phyloP scores from a whole-genome alignment of 2,329 filamentous ascomycete genomes.

The Colletotrichum ledebouriae region DNA sequence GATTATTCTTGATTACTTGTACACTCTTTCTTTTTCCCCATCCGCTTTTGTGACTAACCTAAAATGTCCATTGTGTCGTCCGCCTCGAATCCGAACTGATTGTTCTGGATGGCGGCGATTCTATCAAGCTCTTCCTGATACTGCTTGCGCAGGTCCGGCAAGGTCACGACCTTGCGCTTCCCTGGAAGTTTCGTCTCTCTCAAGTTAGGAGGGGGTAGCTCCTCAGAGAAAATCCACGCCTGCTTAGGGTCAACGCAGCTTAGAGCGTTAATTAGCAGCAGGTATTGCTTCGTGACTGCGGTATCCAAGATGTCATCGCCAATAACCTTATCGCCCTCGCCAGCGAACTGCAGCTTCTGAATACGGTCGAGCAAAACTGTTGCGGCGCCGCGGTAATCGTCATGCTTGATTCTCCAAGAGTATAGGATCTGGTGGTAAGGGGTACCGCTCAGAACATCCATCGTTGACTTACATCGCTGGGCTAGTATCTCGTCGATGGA shows the following conservation, averaged over 20 bases:
- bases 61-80: conserved; percentile 67
- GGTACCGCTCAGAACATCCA: conserved; percentile 73
- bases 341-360: conserved; percentile 70
- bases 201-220: conserved; percentile 45
- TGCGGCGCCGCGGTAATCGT: conserved; percentile 86
- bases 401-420: conserved; percentile 86
- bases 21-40: conserved; percentile 34
- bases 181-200: conserved; percentile 43
- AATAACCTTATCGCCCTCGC: conserved; percentile 69
- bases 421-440: conserved; percentile 93
- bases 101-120: conserved; percentile 87
- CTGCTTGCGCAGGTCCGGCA: conserved; percentile 87
- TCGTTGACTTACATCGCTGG: conserved; percentile 76
- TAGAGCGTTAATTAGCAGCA: conserved; percentile 93
- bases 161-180: conserved; percentile 83
- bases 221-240: conserved; percentile 81
- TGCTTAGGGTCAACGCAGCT: conserved; percentile 84
- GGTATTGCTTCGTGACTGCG: conserved; percentile 79
- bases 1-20: conserved; percentile 38
- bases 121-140: conserved; percentile 93
- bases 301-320: conserved; percentile 72
- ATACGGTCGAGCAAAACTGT: conserved; percentile 73
- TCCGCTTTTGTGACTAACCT: conserved; percentile 23
- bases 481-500: conserved; percentile 84
- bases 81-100: conserved; percentile 83